Conservation (phyloP, 805 yeast genomes). For the Candida easanensis region DNA sequence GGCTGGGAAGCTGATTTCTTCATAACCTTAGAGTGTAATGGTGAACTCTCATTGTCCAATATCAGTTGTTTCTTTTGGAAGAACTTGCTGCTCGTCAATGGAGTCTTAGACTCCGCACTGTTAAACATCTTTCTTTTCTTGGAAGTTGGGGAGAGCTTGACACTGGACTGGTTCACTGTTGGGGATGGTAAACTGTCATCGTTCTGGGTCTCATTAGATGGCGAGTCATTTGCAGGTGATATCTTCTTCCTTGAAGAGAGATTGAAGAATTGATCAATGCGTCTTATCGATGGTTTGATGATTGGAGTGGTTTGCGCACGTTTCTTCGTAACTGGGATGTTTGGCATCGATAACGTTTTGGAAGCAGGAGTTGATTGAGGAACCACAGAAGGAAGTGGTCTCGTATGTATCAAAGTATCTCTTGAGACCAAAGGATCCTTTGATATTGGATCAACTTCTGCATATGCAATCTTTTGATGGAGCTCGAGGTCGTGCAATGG, state of each 20-base stretch:
- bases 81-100: constrained; percentile 16
- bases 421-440: constrained; percentile 20
- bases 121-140: constrained; percentile 20
- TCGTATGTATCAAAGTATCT: constrained; percentile 11
- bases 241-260: not conserved
- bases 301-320: not conserved
- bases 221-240: not conserved
- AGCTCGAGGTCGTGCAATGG: constrained; percentile 37
- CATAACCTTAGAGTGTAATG: not conserved
- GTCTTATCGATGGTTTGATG: not conserved
- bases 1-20: not conserved
- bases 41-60: not conserved
- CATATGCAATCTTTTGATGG: constrained; percentile 59
- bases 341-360: not conserved
- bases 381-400: not conserved
- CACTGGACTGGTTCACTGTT: not conserved
- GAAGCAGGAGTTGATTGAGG: not conserved
- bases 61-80: constrained; percentile 6
- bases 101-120: constrained; percentile 7
- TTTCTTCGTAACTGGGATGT: not conserved
- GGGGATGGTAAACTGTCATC: not conserved
- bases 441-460: constrained; percentile 60
- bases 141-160: constrained; percentile 22
- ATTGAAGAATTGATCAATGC: not conserved
- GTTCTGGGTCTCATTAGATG: not conserved